Percentiles rank a stretch among this genome's conserved stretches.
These are phyloP conservation scores for Gnaphalium uliginosum DNA, from an alignment of 129 eudicot species.

Conservation along the genomic window DNA sequence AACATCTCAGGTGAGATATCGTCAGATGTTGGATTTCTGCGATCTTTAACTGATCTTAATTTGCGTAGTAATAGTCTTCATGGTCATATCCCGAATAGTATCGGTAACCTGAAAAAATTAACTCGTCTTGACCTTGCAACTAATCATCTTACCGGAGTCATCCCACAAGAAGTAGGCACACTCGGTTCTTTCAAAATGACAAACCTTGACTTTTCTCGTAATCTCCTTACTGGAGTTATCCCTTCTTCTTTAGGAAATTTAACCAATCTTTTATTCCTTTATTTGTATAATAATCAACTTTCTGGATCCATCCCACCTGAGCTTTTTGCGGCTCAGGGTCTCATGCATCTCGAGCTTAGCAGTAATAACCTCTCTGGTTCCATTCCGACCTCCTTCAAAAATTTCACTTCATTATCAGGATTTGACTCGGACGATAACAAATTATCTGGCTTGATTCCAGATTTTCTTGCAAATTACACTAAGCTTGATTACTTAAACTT, in stretches of 20 bases:
- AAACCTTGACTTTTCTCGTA: constrained; percentile 13
- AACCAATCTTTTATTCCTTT: too few relatives aligned
- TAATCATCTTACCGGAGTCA: constrained; percentile 15
- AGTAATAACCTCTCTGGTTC: constrained; percentile 1
- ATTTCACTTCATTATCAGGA: neutral
- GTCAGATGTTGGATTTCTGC: constrained; percentile 21
- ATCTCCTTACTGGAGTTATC: constrained; percentile 29
- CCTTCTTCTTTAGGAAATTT: neutral
- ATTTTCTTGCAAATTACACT: neutral
- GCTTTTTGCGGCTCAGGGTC: constrained; percentile 2
- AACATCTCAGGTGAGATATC: constrained; percentile 35
- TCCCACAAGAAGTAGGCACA: constrained; percentile 25
- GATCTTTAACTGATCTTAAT: neutral
- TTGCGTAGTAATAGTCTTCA: neutral
- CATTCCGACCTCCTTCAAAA: constrained; percentile 18
- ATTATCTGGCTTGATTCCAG: constrained; percentile 18
- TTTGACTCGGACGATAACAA: neutral
- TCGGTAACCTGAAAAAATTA: constrained; percentile 21
- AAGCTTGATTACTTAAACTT: constrained; percentile 9
- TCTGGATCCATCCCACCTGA: constrained; percentile 22
- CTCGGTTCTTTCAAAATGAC: neutral
- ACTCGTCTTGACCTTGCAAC: neutral
- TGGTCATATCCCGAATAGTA: constrained; percentile 23
- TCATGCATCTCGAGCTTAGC: neutral
- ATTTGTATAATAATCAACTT: constrained; percentile 3